Conservation (phyloP, 1,284 basidiomycete genomes). For the Pyrrhoderma noxium region DNA sequence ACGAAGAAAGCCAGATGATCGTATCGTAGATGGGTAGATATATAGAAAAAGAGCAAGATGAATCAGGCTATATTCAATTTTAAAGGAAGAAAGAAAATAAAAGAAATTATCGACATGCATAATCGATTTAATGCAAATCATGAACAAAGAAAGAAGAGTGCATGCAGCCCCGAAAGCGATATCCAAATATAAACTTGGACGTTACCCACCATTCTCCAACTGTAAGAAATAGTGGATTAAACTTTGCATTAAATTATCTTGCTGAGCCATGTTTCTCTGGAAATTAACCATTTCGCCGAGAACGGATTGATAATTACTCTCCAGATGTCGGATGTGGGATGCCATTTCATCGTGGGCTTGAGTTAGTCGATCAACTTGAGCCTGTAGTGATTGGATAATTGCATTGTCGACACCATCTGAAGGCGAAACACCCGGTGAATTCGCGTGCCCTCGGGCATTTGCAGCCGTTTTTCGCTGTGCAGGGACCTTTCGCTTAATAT, state of each 20-base stretch:
- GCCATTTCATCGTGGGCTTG: constrained; percentile 55
- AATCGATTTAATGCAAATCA: neutral
- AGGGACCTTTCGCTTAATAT: constrained; percentile 91
- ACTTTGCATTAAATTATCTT: constrained; percentile 79
- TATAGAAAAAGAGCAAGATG: constrained; percentile 23
- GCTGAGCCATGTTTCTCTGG: constrained; percentile 78
- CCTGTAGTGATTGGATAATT: constrained; percentile 36
- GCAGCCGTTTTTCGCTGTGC: constrained; percentile 47
- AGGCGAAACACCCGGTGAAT: constrained; percentile 22
- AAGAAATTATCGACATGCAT: neutral
- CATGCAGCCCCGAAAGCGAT: too few species aligned
- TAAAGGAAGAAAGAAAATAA: constrained; percentile 5
- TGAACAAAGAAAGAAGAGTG: neutral
- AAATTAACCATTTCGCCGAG: constrained; percentile 79
- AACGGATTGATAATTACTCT: constrained; percentile 71
- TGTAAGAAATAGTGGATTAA: constrained; percentile 77
- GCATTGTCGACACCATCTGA: constrained; percentile 24
- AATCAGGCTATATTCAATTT: constrained; percentile 15
- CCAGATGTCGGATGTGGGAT: constrained; percentile 54
- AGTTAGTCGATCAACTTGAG: constrained; percentile 43
- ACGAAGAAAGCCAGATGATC: neutral
- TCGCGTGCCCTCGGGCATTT: constrained; percentile 18
- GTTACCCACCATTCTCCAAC: constrained; percentile 50
- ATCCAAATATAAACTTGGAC: neutral
- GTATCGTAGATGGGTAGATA: constrained; percentile 7